Conservation (phyloP, 169 alveolate species). For the Plasmodium gonderi region DNA sequence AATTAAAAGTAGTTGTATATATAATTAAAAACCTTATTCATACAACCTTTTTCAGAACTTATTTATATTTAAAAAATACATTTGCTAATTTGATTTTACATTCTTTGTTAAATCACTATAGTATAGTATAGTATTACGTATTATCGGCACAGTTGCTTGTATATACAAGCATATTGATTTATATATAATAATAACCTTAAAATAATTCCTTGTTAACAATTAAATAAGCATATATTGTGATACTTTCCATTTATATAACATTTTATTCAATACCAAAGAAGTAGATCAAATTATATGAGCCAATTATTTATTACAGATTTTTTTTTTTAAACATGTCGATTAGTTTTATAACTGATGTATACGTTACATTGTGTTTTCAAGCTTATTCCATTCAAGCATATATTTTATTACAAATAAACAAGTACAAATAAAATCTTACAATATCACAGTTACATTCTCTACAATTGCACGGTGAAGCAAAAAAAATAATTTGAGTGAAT, state of each 20-base stretch:
- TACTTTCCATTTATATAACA: not conserved
- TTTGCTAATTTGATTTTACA: not conserved
- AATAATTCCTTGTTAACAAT: not conserved
- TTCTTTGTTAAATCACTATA: not conserved
- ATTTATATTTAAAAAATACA: not conserved
- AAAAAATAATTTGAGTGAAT: not conserved
- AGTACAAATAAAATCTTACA: not conserved
- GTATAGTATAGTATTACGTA: not conserved
- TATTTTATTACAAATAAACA: not conserved
- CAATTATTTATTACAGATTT: not conserved
- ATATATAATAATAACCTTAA: not conserved
- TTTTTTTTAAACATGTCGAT: not conserved
- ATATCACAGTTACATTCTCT: not conserved
- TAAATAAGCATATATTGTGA: not conserved
- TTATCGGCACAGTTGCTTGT: not conserved
- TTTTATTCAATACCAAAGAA: not conserved
- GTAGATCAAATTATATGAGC: not conserved
- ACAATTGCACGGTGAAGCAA: not conserved
- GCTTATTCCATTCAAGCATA: not conserved
- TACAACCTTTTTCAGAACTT: not conserved
- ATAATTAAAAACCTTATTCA: not conserved
- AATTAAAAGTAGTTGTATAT: not conserved
- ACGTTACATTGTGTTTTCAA: not conserved
- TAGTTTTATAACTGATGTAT: not conserved
- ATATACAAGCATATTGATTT: not conserved